These are phyloP conservation scores for Chenopodium quinoa DNA, from an alignment of 148 eudicot species.

Conservation along the genomic window DNA sequence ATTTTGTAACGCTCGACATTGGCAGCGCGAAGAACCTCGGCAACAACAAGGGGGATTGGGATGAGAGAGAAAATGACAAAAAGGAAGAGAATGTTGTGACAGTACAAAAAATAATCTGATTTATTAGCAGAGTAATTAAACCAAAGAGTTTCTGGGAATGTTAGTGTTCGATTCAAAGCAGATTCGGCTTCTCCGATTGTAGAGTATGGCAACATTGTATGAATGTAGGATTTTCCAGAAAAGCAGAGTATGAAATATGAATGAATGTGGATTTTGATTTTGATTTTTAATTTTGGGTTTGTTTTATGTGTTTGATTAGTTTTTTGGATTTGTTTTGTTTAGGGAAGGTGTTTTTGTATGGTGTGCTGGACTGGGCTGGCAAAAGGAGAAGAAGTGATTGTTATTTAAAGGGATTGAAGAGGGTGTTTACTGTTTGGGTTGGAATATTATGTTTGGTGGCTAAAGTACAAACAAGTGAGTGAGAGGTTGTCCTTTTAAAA, in stretches of 20 bases:
- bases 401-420: conserved; percentile 1
- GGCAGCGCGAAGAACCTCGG: conserved; percentile 34
- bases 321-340: not conserved
- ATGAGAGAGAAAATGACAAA: conserved; percentile 61
- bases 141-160: conserved; percentile 68
- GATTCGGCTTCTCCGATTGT: conserved; percentile 52
- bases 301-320: not conserved
- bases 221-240: conserved; percentile 8
- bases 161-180: conserved; percentile 52
- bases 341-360: not conserved
- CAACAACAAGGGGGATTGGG: conserved; percentile 49
- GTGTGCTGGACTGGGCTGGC: conserved; percentile 35
- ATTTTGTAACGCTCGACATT: conserved; percentile 54
- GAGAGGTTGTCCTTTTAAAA: no score
- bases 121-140: conserved; percentile 68
- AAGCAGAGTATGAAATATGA: not conserved
- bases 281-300: not conserved
- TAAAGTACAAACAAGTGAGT: not conserved
- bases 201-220: conserved; percentile 64
- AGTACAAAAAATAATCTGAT: conserved; percentile 76
- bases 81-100: conserved; percentile 80
- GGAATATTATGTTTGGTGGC: conserved; percentile 10
- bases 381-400: not conserved
- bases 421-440: not conserved
- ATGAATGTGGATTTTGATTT: not conserved